Base-by-base conservation (phyloP, 345 rosid species). In the Jatropha curcas region DNA sequence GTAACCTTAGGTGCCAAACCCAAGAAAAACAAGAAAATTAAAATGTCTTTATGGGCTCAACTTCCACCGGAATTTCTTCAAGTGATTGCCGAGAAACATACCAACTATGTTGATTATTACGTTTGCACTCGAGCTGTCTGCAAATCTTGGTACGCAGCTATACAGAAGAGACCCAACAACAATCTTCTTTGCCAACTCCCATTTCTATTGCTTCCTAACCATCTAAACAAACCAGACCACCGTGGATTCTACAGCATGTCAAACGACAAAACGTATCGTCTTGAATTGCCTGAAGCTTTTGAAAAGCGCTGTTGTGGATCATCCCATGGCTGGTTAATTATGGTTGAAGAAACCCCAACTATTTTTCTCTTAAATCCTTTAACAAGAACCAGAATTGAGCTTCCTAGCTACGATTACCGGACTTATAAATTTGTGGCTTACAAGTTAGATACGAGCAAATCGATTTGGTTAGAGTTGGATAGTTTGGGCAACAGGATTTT, bases 241-340 rank as follows among this genome's bases (percentile, higher is more conserved):
- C 56, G 73, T 1, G 65, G 73, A 0, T 57, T 70, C 34, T 70
- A 70, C 37, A 57, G 58, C 28, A 14, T 70, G 2, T 2, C 43
- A 1, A 35, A 70, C 11, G 20, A 11, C 8, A 70, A 41, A 70
- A 58, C 28, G 0, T 70, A 57, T 24, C 0, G 17, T 37, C 37
- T 70, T 6, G 20, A 70, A 16, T 27, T 70, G 10, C 73, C 41
- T 39, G 60, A 71, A 50, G 48, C 34, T 25, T 48, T 11, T n/a
- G 75, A 30, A 33, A 59, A 71, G 39, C 67, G 60, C 7, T 60
- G 46, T 34, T 70, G 74, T 6, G 79, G 79, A 41, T 76, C 71
- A 16, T 62, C 71, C 4, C 31, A 46, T 43, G 74, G 70, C 24
- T 76, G 73, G 73, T 56, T 76, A 27, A 30, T 76, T 3, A 55